A percentile compares a stretch with the other conserved stretches of the same genome.
Conservation (phyloP, 169 alveolate species). For the Cryptosporidium bovis region DNA sequence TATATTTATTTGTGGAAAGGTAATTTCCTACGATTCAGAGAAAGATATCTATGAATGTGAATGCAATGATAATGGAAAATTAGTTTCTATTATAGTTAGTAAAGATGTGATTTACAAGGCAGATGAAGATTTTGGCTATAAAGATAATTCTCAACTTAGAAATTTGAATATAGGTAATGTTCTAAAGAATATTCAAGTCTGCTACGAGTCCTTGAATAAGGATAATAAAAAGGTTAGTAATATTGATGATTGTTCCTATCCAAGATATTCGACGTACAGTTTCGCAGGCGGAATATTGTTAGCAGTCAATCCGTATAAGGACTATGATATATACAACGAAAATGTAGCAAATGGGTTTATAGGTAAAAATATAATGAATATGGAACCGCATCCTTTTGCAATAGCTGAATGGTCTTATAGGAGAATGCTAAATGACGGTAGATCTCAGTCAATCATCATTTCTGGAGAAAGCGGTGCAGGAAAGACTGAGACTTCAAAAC, state of each 20-base stretch:
- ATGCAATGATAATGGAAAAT: slow-evolving; percentile 9
- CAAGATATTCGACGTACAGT: slow-evolving; percentile 57
- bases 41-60: slow-evolving; percentile 19
- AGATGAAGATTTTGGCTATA: slow-evolving; percentile 53
- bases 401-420: slow-evolving; percentile 78
- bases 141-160: slow-evolving; percentile 73
- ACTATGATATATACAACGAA: slow-evolving; percentile 68
- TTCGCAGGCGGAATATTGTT: slow-evolving; percentile 65
- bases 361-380: slow-evolving; percentile 44
- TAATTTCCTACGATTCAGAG: slow-evolving; percentile 14
- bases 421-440: slow-evolving; percentile 71
- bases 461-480: slow-evolving; percentile 99
- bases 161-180: slow-evolving; percentile 76
- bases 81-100: not conserved
- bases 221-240: not conserved
- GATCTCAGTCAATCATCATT: slow-evolving; percentile 93
- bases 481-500: slow-evolving; percentile 98
- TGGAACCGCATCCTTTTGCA: slow-evolving; percentile 79
- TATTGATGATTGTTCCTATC: slow-evolving; percentile 7
- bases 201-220: slow-evolving; percentile 70
- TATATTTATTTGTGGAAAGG: slow-evolving; percentile 12
- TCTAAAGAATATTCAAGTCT: slow-evolving; percentile 71
- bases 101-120: slow-evolving; percentile 37
- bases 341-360: slow-evolving; percentile 44
- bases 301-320: slow-evolving; percentile 66